Base-by-base conservation (phyloP, 2,329 filamentous ascomycete species). In the Claviceps monticola region DNA sequence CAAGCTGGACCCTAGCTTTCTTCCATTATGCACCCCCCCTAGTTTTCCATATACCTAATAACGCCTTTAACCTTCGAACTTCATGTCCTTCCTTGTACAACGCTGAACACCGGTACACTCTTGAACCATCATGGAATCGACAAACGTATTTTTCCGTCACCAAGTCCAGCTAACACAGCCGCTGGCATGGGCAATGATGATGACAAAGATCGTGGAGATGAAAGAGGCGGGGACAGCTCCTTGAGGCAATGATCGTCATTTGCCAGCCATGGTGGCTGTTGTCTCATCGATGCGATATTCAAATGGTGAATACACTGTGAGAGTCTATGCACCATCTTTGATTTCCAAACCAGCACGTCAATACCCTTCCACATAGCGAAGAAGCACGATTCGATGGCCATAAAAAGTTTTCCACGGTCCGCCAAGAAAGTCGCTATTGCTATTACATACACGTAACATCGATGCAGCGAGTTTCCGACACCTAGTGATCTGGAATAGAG, bases 311-410 rank as follows among this genome's bases (percentile, higher is more conserved):
- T 11, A 34, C 9, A 34, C 29, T 34, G 29, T 34, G 4, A 34
- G 9, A 34, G 3, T 34, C 9, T 34, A 34, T 34, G 29, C 29
- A 34, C 29, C 29, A 34, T 34, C 29, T 9, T 34, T 34, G 1
- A 11, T 4, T 34, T 34, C 29, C 9, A 34, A 34, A 11, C 83
- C 56, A 74, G 73, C 21, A 83, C 77, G 37, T 78, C 81, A 2
- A 69, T 80, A 2, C 78, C 93, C 29, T 94, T 86, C 70, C 88
- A 83, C 65, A 65, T 91, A 39, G 85, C 88, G 51, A 93, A 93
- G 74, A 89, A 88, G 70, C 80, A 83, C 46, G 86, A 90, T 66
- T 93, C 88, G 88, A 85, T 82, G 57, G 73, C 93, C 58, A 79
- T 82, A 53, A 80, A 86, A 62, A 84, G 75, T 34, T 73, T 73